Conservation (phyloP, 768 basidiomycete genomes). For the Daedaleopsis nitida region DNA sequence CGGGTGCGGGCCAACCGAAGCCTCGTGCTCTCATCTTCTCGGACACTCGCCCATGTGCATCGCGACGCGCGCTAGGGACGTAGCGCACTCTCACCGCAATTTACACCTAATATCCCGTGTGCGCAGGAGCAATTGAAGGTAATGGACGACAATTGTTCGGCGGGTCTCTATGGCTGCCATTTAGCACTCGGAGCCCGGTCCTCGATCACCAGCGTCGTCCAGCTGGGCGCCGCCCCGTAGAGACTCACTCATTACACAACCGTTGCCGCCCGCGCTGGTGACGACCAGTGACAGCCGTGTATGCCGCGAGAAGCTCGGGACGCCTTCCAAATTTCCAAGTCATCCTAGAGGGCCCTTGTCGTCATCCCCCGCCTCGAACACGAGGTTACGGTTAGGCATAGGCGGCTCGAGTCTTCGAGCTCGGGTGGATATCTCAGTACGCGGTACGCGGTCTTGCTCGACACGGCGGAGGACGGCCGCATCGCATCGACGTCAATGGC, state of each 20-base stretch:
- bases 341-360: conserved; percentile 6
- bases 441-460: background rate
- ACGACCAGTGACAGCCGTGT: conserved; percentile 19
- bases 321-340: background rate
- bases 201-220: background rate
- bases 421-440: background rate
- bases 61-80: background rate
- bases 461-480: background rate
- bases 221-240: conserved; percentile 4
- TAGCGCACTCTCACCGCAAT: conserved; percentile 17
- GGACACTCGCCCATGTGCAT: conserved; percentile 8
- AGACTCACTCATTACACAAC: conserved; percentile 5
- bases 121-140: conserved; percentile 1
- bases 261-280: background rate
- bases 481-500: background rate
- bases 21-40: conserved; percentile 14
- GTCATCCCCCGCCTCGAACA: conserved; percentile 13
- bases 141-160: background rate
- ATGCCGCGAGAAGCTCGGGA: conserved; percentile 11
- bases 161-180: conserved; percentile 5
- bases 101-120: background rate
- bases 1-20: conserved; percentile 13
- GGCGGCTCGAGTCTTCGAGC: background rate
- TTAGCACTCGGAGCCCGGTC: background rate
- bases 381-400: conserved; percentile 14